These are phyloP conservation scores for Scalesia atractyloides DNA, from an alignment of 129 eudicot genomes.

Conservation along the genomic window DNA sequence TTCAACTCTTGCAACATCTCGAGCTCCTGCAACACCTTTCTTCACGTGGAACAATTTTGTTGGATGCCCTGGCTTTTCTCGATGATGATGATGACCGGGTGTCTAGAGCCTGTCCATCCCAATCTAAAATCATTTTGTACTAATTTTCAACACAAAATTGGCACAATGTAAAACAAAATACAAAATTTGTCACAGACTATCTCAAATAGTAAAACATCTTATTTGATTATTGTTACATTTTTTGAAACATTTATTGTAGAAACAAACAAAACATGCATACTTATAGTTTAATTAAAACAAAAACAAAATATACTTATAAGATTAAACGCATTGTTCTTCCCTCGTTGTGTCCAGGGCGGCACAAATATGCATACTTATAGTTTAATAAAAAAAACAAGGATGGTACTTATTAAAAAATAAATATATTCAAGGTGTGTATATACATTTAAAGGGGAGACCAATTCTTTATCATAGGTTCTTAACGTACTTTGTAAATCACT, in stretches of 20 bases:
- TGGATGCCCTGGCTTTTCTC: too few species aligned
- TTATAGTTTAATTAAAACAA: too few species aligned
- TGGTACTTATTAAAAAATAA: neutral
- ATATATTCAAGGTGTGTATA: neutral
- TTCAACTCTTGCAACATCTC: too few species aligned
- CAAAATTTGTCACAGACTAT: neutral
- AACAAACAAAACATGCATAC: too few species aligned
- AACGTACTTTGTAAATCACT: constrained; percentile 20
- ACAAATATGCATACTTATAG: neutral
- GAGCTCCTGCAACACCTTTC: too few species aligned
- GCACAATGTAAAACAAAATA: neutral
- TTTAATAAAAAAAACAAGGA: neutral
- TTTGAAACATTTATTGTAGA: neutral
- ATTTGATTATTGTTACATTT: neutral
- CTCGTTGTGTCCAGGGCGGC: neutral
- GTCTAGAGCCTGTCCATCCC: neutral
- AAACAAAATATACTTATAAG: too few species aligned
- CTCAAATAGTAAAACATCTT: neutral
- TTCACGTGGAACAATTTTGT: too few species aligned
- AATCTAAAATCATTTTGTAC: neutral
- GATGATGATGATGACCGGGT: too few species aligned
- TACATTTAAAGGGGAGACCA: neutral
- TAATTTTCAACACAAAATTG: neutral
- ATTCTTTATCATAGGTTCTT: neutral
- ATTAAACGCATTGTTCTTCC: too few species aligned